Base-by-base conservation (phyloP, 768 basidiomycete species). In the Trametes sanguinea region DNA sequence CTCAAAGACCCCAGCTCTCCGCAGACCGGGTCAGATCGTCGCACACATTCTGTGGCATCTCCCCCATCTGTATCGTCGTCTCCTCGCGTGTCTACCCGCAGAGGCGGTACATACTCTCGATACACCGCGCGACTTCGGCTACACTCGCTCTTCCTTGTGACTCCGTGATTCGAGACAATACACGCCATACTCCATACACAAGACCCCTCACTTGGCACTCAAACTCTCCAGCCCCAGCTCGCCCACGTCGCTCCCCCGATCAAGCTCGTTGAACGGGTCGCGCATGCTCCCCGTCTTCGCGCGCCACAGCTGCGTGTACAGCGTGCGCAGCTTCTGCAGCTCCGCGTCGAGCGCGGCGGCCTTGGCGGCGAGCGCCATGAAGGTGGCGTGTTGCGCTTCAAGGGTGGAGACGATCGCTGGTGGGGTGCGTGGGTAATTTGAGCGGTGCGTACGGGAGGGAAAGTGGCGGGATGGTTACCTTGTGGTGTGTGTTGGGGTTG, bases 251-350 rank as follows among this genome's bases (percentile, higher is more conserved):
- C 59, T 70, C 2, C 77, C 76, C n/a, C 77, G 74, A 51, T 72
- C 74, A 51, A 73, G 72, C 42, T 80, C 79, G 65, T 87, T 85
- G 71, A 94, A 94, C 7, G 92, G 92, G 72, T 94, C 91, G 61
- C 92, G 79, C 73, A 87, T 85, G 67, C 90, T 93, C 33, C 92
- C 92, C 14, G 89, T 93, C 72, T 87, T 86, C 16, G 83, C 79
- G 11, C 89, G 84, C 89, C 90, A 94, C 6, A 92, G 76, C 67
- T 91, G 88, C 0, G 87, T 88, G 65, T 92, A 92, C 10, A 88
- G 71, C 9, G 77, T 73, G 71, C 92, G 92, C 67, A 94, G 82
- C 75, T 87, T 88, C 69, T 91, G 87, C 29, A 94, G 71, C 66
- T 92, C 89, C 2, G 82, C 81, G 61, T 94, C 87, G 2, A 92